Conservation (phyloP, 2,329 filamentous ascomycete species). For the Stachybotrys echinatus region DNA sequence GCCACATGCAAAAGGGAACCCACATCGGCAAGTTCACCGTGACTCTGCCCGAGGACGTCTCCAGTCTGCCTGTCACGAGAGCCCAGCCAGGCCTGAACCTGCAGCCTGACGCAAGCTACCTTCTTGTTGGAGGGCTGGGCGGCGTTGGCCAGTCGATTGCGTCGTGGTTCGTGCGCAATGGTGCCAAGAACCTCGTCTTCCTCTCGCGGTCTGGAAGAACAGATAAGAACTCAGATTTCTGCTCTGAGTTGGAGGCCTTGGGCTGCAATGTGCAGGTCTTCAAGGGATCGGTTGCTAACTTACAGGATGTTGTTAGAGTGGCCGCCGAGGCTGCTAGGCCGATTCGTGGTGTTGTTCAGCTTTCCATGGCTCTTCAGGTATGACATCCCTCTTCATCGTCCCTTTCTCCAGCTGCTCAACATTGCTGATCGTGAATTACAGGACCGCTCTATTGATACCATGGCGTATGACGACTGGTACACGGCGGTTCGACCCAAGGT, state of each 20-base stretch:
- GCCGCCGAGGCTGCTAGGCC: neutral
- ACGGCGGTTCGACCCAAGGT: neutral
- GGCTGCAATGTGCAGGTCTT: neutral
- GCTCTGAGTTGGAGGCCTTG: neutral
- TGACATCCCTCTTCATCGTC: no score
- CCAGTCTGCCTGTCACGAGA: neutral
- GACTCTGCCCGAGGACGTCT: neutral
- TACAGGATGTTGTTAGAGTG: neutral
- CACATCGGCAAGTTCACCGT: neutral
- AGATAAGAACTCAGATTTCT: no score
- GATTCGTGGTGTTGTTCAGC: neutral
- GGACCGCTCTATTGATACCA: neutral
- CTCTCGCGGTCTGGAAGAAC: neutral
- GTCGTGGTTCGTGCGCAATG: conserved; percentile 2
- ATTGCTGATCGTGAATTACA: neutral
- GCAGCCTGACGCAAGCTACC: neutral
- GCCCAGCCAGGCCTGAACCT: no score
- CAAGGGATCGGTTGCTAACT: neutral
- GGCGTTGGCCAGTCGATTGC: conserved; percentile 1
- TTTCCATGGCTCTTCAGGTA: neutral
- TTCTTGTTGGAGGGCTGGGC: neutral
- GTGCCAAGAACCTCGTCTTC: neutral
- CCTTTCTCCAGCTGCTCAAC: neutral
- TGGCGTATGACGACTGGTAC: neutral
- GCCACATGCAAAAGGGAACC: neutral